phyloP scores from a whole-genome alignment of 192 early-diverging fungal genomes.

The Backusella liffmaniae region DNA sequence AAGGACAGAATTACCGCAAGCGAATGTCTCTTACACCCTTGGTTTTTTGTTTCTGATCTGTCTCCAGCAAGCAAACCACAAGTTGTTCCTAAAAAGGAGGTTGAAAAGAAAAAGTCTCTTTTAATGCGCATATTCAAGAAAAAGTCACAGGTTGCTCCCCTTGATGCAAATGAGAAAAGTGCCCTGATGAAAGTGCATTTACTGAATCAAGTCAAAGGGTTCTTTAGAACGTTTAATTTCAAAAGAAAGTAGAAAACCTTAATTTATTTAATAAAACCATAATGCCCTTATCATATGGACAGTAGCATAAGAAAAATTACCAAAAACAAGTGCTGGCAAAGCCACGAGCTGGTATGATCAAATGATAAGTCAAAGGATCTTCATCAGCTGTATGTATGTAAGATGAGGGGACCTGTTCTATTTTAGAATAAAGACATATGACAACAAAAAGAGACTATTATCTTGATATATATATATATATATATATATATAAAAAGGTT shows the following conservation, averaged over 20 bases:
- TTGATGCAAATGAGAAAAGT: not conserved
- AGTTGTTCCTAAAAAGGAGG: not conserved
- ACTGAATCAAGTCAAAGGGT: not conserved
- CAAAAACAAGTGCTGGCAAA: not conserved
- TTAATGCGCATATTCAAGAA: not conserved
- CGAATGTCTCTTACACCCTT: conserved; percentile 48
- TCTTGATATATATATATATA: too few relatives aligned
- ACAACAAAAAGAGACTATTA: too few relatives aligned
- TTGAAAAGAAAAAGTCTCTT: not conserved
- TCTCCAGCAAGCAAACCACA: not conserved
- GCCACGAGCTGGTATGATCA: not conserved
- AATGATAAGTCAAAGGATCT: not conserved
- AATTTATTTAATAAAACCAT: not conserved
- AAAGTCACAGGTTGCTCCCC: not conserved
- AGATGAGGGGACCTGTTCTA: not conserved
- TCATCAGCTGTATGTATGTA: not conserved
- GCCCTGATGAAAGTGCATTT: not conserved
- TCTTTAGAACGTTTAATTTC: not conserved
- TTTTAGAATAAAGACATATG: not conserved
- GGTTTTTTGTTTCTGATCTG: conserved; percentile 24
- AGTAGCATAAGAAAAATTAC: too few relatives aligned
- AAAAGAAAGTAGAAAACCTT: not conserved
- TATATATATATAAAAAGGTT: too few relatives aligned
- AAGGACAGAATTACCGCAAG: conserved; percentile 48
- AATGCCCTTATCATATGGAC: too few relatives aligned